Conservation (phyloP, 2,329 filamentous ascomycete genomes). For the Aspergillus novoparasiticus region DNA sequence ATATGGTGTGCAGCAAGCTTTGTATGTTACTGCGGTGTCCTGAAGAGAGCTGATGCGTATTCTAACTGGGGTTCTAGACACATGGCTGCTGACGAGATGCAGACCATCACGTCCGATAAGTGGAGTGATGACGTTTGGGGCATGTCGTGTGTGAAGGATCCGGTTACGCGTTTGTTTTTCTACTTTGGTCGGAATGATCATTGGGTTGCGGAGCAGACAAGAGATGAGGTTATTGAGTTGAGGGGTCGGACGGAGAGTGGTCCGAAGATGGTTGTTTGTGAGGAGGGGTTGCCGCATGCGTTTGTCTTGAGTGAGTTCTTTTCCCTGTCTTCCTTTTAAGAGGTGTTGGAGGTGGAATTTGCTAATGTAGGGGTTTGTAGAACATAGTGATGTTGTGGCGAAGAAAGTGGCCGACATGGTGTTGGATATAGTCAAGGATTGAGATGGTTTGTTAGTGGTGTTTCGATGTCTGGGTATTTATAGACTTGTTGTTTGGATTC, state of each 20-base stretch:
- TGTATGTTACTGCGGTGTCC: constrained; percentile 39
- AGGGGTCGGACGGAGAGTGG: constrained; percentile 41
- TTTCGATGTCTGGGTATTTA: background rate
- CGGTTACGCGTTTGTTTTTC: constrained; percentile 55
- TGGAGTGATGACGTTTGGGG: constrained; percentile 65
- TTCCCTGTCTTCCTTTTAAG: background rate
- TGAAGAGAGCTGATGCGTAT: no score
- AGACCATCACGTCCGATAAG: constrained; percentile 56
- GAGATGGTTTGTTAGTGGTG: constrained; percentile 1
- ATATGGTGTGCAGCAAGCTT: constrained; percentile 56
- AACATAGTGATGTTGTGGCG: constrained; percentile 52
- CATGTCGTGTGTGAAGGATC: constrained; percentile 34
- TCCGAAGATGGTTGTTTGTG: constrained; percentile 59
- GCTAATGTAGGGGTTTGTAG: constrained; percentile 23
- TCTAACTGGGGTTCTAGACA: constrained; percentile 37
- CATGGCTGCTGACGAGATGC: constrained; percentile 62
- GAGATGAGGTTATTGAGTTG: constrained; percentile 56
- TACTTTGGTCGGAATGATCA: constrained; percentile 63
- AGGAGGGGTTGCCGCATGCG: constrained; percentile 58
- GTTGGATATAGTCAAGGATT: constrained; percentile 38
- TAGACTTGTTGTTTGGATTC: background rate
- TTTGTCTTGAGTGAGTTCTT: constrained; percentile 58
- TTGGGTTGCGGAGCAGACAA: constrained; percentile 62
- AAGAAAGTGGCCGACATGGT: constrained; percentile 54
- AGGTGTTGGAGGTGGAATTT: background rate